Evolutionary conservation across 140 eudicot species (phyloP).

Genomic region (Bidens hawaiensis): DNA sequence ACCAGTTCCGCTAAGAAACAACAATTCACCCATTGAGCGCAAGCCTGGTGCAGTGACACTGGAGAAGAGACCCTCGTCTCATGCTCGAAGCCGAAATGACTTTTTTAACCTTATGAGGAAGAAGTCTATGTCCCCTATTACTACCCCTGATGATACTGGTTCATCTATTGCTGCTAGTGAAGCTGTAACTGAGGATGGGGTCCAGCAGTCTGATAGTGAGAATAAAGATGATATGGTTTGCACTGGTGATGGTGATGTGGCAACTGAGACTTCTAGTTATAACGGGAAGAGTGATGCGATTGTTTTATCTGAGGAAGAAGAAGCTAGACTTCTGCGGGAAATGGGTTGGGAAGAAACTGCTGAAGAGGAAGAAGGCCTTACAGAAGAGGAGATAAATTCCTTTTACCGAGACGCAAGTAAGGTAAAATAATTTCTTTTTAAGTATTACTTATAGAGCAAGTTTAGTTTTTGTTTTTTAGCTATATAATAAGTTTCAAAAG

Average conservation of each 20-base stretch:
- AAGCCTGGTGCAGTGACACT: slow-evolving; percentile 42
- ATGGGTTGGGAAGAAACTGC: slow-evolving; percentile 88
- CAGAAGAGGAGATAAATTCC: slow-evolving; percentile 84
- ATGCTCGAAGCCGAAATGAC: slow-evolving; percentile 77
- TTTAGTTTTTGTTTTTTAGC: too few species aligned
- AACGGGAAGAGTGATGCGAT: slow-evolving; percentile 41
- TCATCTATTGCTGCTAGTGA: slow-evolving; percentile 26
- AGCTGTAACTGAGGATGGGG: slow-evolving; percentile 19
- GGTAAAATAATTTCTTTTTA: slow-evolving; percentile 20
- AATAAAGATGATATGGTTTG: slow-evolving; percentile 15
- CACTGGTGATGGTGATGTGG: slow-evolving; percentile 32
- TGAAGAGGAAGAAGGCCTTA: slow-evolving; percentile 76
- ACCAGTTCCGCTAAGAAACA: slow-evolving; percentile 40
- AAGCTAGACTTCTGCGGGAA: slow-evolving; percentile 70
- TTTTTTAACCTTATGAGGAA: slow-evolving; percentile 82
- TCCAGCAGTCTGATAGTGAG: slow-evolving; percentile 4
- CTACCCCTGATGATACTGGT: slow-evolving; percentile 23
- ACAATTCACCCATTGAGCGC: slow-evolving; percentile 30
- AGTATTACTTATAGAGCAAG: not conserved
- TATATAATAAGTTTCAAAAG: too few species aligned
- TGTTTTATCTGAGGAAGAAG: slow-evolving; percentile 71
- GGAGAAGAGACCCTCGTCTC: slow-evolving; percentile 70
- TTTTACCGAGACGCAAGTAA: slow-evolving; percentile 56
- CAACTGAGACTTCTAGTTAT: slow-evolving; percentile 13
- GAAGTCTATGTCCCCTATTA: slow-evolving; percentile 34